These are phyloP conservation scores for Aspergillus texensis DNA, from an alignment of 2,329 filamentous ascomycete genomes.

Conservation along the genomic window DNA sequence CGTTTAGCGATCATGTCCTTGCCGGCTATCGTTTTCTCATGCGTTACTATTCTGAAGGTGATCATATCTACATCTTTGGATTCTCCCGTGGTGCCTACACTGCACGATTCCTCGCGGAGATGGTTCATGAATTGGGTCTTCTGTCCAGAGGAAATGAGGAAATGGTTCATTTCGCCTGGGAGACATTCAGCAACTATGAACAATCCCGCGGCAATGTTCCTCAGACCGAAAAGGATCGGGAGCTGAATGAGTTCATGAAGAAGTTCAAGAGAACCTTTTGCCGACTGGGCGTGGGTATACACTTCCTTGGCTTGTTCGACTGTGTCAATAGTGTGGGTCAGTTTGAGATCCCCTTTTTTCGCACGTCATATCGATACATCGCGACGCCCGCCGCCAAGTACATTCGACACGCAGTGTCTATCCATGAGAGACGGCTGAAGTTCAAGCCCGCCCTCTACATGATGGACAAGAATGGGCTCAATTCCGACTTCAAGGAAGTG, in stretches of 20 bases:
- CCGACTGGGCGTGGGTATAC: slow-evolving; percentile 49
- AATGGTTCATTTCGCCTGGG: slow-evolving; percentile 55
- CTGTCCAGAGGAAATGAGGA: slow-evolving; percentile 58
- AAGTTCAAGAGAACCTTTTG: slow-evolving; percentile 56
- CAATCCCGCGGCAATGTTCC: slow-evolving; percentile 32
- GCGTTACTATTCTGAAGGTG: slow-evolving; percentile 55
- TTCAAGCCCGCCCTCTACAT: slow-evolving; percentile 56
- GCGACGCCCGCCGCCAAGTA: slow-evolving; percentile 48
- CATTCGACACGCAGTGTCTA: slow-evolving; percentile 56
- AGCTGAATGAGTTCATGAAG: slow-evolving; percentile 34
- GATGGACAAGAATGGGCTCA: slow-evolving; percentile 25
- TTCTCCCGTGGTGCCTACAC: slow-evolving; percentile 59
- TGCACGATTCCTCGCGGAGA: slow-evolving; percentile 56
- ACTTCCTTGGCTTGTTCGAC: slow-evolving; percentile 61
- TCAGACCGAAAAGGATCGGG: slow-evolving; percentile 19
- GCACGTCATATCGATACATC: slow-evolving; percentile 41
- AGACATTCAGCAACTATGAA: slow-evolving; percentile 34
- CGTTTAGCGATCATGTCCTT: slow-evolving; percentile 56
- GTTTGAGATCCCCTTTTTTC: slow-evolving; percentile 18
- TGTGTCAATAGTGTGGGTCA: slow-evolving; percentile 54
- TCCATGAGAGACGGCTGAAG: slow-evolving; percentile 59
- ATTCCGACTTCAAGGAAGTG: slow-evolving; percentile 54
- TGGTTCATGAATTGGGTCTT: slow-evolving; percentile 54
- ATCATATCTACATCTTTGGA: slow-evolving; percentile 59
- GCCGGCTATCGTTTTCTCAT: slow-evolving; percentile 59